Evolutionary conservation across 139 green algal genomes (phyloP), one percentile per base, ranked within the genome.

Genomic region (Ulvella scutata): DNA sequence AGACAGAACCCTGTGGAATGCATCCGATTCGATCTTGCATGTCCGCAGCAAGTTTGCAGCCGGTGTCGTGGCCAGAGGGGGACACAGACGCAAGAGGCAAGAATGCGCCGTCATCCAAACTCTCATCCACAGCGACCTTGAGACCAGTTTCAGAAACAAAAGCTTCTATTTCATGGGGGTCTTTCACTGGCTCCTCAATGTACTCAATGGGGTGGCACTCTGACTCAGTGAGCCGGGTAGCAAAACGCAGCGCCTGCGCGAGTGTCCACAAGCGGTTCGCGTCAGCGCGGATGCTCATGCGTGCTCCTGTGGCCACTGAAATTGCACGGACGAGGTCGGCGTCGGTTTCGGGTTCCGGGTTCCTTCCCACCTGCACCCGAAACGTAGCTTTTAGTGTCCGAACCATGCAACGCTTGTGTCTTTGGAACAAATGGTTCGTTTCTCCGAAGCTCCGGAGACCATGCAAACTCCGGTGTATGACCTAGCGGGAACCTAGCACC

Each of bases 181-280:
- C 72, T 4, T n/a, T 7, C 2, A 88, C 75, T 4, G 93, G 93
- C 80, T 98, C 92, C 82, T 97, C 92, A 0, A 96, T 38, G 76
- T 91, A 96, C 74, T 92, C 77, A 36, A 96, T 79, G 38, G 51
- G 36, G 1, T 78, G 59, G 51, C 75, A 67, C 23, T 26, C 23
- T 62, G 75, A 40, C 62, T 17, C 37, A 61, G 44, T 62, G 61
- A 3, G 77, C 79, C n/a, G 28, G 31, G 26, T 29, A 3, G 74
- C 83, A 82, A 92, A 92, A 29, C 62, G 28, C 26, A 82, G 23
- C 3, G 94, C 94, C 38, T 94, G 43, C 20, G 85, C 67, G 38
- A 96, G 51, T 4, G 10, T 77, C 92, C 93, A 98, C 2, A 72
- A 79, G 6, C 89, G 84, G 84, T 99, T 99, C 40, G 94, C 93